Conservation (phyloP, 257 asterid genomes). For the Fraxinus anomala region DNA sequence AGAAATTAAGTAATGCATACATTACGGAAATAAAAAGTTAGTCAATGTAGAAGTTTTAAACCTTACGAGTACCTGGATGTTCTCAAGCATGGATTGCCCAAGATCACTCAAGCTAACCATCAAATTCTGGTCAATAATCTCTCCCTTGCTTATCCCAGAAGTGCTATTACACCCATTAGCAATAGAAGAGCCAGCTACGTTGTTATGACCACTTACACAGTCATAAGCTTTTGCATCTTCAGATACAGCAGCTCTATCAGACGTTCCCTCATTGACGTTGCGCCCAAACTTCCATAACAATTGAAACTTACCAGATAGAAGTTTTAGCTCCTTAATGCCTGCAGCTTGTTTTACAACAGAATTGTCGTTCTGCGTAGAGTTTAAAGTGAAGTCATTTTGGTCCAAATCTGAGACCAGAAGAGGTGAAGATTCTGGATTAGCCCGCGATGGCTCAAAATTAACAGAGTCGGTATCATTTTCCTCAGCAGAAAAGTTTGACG, state of each 20-base stretch:
- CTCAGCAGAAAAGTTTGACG: not conserved
- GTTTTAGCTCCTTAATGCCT: slow-evolving; percentile 30
- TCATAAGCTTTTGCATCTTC: slow-evolving; percentile 32
- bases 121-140: slow-evolving; percentile 42
- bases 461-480: not conserved
- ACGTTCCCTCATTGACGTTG: slow-evolving; percentile 34
- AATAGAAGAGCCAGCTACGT: slow-evolving; percentile 15
- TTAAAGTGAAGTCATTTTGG: not conserved
- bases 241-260: slow-evolving; percentile 25
- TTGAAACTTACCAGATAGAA: slow-evolving; percentile 38
- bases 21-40: not conserved
- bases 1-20: not conserved
- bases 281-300: slow-evolving; percentile 52
- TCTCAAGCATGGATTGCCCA: slow-evolving; percentile 53
- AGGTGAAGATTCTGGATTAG: not conserved
- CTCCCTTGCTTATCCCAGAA: slow-evolving; percentile 38
- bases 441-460: not conserved
- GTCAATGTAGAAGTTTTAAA: not conserved
- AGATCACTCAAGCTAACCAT: slow-evolving; percentile 50
- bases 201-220: slow-evolving; percentile 28
- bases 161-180: slow-evolving; percentile 30
- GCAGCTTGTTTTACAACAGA: slow-evolving; percentile 18
- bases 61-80: slow-evolving; percentile 46
- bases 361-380: not conserved
- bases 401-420: slow-evolving; percentile 5